phyloP scores from a whole-genome alignment of 2,329 filamentous ascomycete genomes.

The Arthrobotrys sinensis region DNA sequence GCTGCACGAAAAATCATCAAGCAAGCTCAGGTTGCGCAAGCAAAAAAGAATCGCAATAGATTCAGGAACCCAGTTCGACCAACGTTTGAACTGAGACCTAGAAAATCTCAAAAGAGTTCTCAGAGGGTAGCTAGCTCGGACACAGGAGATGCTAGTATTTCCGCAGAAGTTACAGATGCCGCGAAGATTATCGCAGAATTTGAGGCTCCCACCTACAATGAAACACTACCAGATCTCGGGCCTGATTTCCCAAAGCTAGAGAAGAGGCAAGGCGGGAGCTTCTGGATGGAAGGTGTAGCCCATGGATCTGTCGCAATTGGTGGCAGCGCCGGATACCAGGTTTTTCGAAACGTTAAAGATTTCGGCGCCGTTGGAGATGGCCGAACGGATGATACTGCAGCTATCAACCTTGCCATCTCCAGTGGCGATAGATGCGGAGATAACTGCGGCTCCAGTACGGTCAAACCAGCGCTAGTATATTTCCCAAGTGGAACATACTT shows the following conservation, averaged over 20 bases:
- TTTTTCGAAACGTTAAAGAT: conserved; percentile 15
- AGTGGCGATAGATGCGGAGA: conserved; percentile 84
- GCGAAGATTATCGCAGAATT: conserved; percentile 22
- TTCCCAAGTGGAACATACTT: conserved; percentile 90
- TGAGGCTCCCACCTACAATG: conserved; percentile 30
- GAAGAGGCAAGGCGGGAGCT: conserved; percentile 17
- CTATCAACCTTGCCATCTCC: conserved; percentile 71
- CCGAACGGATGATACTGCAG: conserved; percentile 66
- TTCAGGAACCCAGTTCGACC: conserved; percentile 25
- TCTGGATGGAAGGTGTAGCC: conserved; percentile 36
- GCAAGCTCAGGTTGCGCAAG: conserved; percentile 11
- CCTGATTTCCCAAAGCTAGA: conserved; percentile 26
- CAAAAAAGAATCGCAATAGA: conserved; percentile 15
- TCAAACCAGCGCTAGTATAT: conserved; percentile 88
- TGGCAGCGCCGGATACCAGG: conserved; percentile 29
- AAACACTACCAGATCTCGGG: conserved; percentile 25
- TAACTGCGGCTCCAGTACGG: conserved; percentile 86
- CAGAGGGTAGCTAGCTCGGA: conserved; percentile 8
- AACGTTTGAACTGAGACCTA: not conserved
- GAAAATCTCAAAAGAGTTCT: not conserved
- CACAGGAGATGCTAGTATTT: conserved; percentile 14
- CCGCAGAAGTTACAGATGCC: conserved; percentile 3
- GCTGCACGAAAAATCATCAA: conserved; percentile 12
- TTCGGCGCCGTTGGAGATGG: conserved; percentile 53
- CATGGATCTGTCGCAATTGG: conserved; percentile 32